Conservation (phyloP, 371 early-diverging fungal species). For the Rhizomucor pusillus region DNA sequence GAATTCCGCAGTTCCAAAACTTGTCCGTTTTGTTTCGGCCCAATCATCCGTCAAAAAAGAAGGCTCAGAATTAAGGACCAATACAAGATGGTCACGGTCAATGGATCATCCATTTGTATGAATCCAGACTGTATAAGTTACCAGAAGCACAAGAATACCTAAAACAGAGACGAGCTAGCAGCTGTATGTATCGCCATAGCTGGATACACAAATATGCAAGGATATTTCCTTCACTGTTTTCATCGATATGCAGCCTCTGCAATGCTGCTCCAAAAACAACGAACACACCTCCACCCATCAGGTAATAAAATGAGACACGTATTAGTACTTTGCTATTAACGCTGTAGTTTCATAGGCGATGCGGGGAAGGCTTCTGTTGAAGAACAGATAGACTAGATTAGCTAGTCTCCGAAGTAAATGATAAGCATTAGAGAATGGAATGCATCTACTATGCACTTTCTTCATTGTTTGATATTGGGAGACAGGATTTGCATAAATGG, state of each 20-base stretch:
- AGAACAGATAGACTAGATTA: neutral
- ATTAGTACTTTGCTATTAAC: neutral
- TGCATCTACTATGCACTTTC: too few relatives aligned
- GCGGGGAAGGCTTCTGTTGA: neutral
- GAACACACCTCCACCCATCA: neutral
- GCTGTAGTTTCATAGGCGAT: neutral
- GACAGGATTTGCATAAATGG: too few relatives aligned
- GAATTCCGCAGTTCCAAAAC: too few relatives aligned
- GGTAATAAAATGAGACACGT: neutral
- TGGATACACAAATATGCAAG: neutral
- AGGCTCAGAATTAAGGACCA: neutral
- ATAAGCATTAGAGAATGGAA: too few relatives aligned
- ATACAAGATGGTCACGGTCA: neutral
- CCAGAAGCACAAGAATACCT: too few relatives aligned
- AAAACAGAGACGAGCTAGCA: neutral
- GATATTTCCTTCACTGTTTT: neutral
- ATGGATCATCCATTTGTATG: neutral
- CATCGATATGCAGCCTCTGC: neutral
- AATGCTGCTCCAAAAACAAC: neutral
- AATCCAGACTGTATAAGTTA: neutral
- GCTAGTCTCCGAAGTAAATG: too few relatives aligned
- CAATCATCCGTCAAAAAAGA: too few relatives aligned
- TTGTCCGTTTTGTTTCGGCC: too few relatives aligned
- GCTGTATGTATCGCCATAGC: neutral
- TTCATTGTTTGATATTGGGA: too few relatives aligned